Evolutionary conservation across 139 green algal species (phyloP).

Genomic region (Coelastrella sp.): DNA sequence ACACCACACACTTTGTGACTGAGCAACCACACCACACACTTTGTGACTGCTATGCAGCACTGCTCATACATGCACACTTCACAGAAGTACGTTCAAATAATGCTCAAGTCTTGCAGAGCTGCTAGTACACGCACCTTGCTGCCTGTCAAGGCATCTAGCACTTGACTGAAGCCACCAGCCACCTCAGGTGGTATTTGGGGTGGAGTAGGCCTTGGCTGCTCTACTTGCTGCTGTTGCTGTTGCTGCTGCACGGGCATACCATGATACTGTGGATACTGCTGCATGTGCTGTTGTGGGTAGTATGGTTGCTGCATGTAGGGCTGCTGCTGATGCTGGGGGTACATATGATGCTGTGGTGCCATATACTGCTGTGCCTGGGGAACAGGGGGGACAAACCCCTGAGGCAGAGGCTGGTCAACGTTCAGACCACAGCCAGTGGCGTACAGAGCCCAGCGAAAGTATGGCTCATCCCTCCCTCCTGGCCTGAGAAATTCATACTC

Average conservation of each 20-base stretch:
- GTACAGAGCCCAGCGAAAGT: conserved; percentile 54
- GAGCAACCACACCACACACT: no score
- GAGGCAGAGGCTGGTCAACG: conserved; percentile 7
- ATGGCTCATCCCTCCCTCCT: conserved; percentile 28
- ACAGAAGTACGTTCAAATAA: no score
- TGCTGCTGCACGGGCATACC: conserved; percentile 18
- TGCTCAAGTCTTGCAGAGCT: no score
- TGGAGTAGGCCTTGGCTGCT: neutral
- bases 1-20: no score
- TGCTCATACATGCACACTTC: no score
- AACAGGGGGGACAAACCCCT: neutral
- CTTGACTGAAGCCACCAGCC: conserved; percentile 40
- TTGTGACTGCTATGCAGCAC: no score
- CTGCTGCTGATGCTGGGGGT: conserved; percentile 14
- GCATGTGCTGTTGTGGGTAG: neutral
- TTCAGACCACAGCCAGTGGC: conserved; percentile 16
- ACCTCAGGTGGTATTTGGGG: conserved; percentile 32
- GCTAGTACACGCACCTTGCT: conserved; percentile 45
- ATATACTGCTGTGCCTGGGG: neutral
- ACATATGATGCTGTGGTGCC: neutral
- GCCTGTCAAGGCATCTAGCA: conserved; percentile 42
- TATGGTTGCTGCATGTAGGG: neutral
- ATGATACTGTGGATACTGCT: conserved; percentile 29
- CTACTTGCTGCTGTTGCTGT: conserved; percentile 15
- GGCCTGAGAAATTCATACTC: conserved; percentile 58